These are phyloP conservation scores for Coemansia sp. DNA, from an alignment of 192 early-diverging fungal species.

Conservation along the genomic window DNA sequence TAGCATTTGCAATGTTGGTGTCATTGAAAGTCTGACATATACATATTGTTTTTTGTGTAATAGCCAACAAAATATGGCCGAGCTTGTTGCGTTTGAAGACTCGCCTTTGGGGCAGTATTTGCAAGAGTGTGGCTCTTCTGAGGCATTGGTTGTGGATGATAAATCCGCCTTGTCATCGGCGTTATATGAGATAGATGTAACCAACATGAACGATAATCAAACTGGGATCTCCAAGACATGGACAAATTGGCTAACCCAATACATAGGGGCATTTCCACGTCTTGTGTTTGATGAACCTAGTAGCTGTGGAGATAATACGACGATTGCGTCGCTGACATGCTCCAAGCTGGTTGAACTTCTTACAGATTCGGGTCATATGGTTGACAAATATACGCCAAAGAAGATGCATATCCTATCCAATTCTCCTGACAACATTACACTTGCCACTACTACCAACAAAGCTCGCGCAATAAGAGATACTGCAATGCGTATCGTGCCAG, in stretches of 20 bases:
- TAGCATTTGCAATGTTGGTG: too few relatives aligned
- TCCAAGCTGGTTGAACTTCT: slow-evolving; percentile 4
- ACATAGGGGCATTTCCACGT: too few relatives aligned
- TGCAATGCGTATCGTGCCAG: background rate
- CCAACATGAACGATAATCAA: background rate
- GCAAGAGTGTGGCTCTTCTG: slow-evolving; percentile 24
- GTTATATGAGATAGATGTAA: background rate
- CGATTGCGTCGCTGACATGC: background rate
- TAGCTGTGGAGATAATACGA: background rate
- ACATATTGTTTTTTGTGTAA: too few relatives aligned
- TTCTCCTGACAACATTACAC: too few relatives aligned
- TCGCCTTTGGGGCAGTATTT: slow-evolving; percentile 47
- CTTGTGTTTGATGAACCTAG: background rate
- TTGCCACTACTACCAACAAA: background rate
- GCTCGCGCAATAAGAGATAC: background rate
- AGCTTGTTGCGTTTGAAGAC: slow-evolving; percentile 43
- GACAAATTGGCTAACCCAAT: too few relatives aligned
- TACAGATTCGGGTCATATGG: slow-evolving; percentile 25
- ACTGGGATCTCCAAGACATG: too few relatives aligned
- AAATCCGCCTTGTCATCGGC: background rate
- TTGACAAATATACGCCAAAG: slow-evolving; percentile 33
- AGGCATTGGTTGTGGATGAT: slow-evolving; percentile 21
- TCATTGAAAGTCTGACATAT: too few relatives aligned
- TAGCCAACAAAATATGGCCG: slow-evolving; percentile 14
- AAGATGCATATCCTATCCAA: background rate